Evolutionary conservation across 306 rosid genomes (phyloP), one percentile per base, ranked within the genome.

Genomic region (Casuarina cunninghamiana): DNA sequence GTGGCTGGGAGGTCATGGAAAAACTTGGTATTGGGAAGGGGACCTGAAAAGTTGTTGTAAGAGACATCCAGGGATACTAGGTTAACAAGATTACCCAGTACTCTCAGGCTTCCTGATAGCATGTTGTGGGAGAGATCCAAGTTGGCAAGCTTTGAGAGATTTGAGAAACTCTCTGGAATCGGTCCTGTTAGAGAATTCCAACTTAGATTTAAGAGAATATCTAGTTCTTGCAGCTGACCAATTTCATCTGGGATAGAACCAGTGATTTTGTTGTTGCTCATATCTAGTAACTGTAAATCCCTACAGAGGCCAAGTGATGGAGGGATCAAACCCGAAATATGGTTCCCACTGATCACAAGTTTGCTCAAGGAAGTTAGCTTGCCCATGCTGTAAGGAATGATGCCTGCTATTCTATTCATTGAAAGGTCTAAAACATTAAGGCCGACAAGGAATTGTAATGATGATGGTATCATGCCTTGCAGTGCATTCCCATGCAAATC

Each of bases 341-440:
- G 72, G 85, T 94, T 94, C 72, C 86, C 92, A 58, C 90, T 88
- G 67, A 94, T 54, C 69, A 88, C 78, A 69, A 94, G 76, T 83
- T 94, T 94, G 83, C 89, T 90, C 2, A 94, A 74, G 67, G 89
- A 94, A 42, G 85, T 73, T 61, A 94, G 96, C 75, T 84, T 86
- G 41, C 96, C 96, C 10, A 92, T 69, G 51, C 79, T 82, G 51
- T 76, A 87, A 61, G 98, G 98, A 84, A 94, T 82, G 43, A 76
- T 74, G 48, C 96, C 94, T 4, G 69, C 75, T 69, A 94, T 75
- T 81, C 76, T 85, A 82, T 94, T 94, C 87, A 74, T 50, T 51
- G 97, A 92, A 77, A 94, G 91, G 86, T 94, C 98, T 57, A 94
- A 86, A 44, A 89, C 94, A 77, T 94, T 90, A 21, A 94, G 92